These are phyloP conservation scores for Russula ochroleuca DNA, from an alignment of 768 basidiomycete species.

Conservation along the genomic window DNA sequence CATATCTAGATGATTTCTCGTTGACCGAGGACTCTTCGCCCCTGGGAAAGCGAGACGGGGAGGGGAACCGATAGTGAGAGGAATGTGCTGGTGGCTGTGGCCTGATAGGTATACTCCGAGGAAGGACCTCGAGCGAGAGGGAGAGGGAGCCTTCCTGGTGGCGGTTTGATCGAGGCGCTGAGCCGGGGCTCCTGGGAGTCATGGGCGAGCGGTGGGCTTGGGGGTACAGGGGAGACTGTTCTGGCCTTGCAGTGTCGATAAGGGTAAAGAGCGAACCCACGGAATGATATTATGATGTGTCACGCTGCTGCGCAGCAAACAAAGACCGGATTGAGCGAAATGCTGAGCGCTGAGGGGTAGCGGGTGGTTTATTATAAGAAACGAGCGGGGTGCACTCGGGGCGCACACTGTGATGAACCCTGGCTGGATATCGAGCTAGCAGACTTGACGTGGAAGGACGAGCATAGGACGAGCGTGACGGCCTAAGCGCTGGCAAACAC, in stretches of 20 bases:
- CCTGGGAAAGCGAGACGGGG: slow-evolving; percentile 12
- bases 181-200: not conserved
- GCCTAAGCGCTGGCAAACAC: not conserved
- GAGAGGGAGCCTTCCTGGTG: slow-evolving; percentile 8
- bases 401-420: not conserved
- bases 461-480: not conserved
- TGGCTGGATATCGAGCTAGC: not conserved
- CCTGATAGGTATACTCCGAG: slow-evolving; percentile 17
- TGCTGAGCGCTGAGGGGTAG: not conserved
- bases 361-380: not conserved
- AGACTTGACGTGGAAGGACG: not conserved
- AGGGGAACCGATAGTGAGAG: slow-evolving; percentile 9
- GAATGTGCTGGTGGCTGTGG: slow-evolving; percentile 4
- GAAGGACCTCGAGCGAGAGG: slow-evolving; percentile 5
- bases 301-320: slow-evolving; percentile 12
- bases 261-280: not conserved
- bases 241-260: not conserved
- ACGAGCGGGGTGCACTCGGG: not conserved
- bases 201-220: not conserved
- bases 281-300: not conserved
- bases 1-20: slow-evolving; percentile 15
- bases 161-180: slow-evolving; percentile 11
- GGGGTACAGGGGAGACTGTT: not conserved
- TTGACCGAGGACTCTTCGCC: slow-evolving; percentile 13
- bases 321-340: not conserved